These are phyloP conservation scores for Picochlorum sp. DNA, from an alignment of 139 green algal species.

Conservation along the genomic window DNA sequence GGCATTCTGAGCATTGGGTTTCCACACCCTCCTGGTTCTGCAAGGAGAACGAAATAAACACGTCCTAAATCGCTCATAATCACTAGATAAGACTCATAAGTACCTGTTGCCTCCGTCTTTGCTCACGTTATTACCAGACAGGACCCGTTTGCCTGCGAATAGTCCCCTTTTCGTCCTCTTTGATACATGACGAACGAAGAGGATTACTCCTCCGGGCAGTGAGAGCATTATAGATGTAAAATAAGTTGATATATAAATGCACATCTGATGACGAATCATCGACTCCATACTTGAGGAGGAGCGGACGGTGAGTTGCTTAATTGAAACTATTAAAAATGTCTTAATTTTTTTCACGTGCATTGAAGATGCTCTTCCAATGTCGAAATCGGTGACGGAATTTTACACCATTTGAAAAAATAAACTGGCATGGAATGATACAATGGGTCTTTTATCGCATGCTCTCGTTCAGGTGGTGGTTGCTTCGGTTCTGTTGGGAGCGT, in stretches of 20 bases:
- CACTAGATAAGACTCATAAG: not conserved
- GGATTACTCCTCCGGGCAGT: slow-evolving; percentile 20
- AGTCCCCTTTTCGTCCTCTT: slow-evolving; percentile 45
- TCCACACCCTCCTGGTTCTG: slow-evolving; percentile 63
- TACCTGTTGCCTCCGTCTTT: slow-evolving; percentile 79
- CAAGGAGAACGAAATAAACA: not conserved
- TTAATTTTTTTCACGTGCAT: too few relatives aligned
- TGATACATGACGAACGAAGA: slow-evolving; percentile 16
- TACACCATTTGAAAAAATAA: not conserved
- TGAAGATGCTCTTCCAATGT: not conserved
- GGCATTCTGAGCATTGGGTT: slow-evolving; percentile 70
- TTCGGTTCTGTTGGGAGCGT: slow-evolving; percentile 23
- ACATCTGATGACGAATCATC: too few relatives aligned
- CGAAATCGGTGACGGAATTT: not conserved
- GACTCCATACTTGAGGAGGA: too few relatives aligned
- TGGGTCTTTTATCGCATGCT: slow-evolving; percentile 13
- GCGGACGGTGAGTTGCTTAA: not conserved
- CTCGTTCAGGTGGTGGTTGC: slow-evolving; percentile 17
- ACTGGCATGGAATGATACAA: not conserved
- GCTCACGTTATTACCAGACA: slow-evolving; percentile 72
- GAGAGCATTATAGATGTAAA: not conserved
- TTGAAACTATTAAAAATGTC: not conserved
- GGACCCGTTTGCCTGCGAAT: slow-evolving; percentile 55
- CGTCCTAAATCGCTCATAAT: not conserved
- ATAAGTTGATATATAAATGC: too few relatives aligned